These are phyloP conservation scores for Russula ochroleuca DNA, from an alignment of 768 basidiomycete species.

Conservation along the genomic window DNA sequence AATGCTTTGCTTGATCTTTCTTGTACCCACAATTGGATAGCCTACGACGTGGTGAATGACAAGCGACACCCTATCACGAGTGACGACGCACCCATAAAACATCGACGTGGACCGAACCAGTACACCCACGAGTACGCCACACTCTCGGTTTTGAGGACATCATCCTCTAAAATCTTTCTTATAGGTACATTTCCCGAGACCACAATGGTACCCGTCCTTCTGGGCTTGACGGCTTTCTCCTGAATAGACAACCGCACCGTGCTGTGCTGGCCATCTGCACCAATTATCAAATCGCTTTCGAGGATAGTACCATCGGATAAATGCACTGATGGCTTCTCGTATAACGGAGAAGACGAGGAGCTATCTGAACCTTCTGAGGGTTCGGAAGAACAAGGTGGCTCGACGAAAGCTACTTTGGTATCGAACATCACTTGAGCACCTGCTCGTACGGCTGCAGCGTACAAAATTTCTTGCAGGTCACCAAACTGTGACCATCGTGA, in stretches of 20 bases:
- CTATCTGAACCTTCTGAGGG: neutral
- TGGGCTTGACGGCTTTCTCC: slow-evolving; percentile 8
- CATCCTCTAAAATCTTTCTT: slow-evolving; percentile 17
- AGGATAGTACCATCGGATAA: slow-evolving; percentile 24
- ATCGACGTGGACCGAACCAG: slow-evolving; percentile 22
- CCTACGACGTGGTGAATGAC: slow-evolving; percentile 7
- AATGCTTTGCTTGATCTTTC: no score
- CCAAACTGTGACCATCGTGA: slow-evolving; percentile 13
- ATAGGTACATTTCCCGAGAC: slow-evolving; percentile 17
- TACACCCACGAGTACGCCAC: slow-evolving; percentile 12
- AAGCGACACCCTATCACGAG: neutral
- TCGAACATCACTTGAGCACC: slow-evolving; percentile 24
- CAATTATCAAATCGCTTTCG: slow-evolving; percentile 27
- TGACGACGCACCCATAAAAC: slow-evolving; percentile 17
- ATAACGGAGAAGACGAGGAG: neutral
- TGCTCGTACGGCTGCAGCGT: slow-evolving; percentile 14
- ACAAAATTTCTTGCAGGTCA: slow-evolving; percentile 23
- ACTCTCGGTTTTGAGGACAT: slow-evolving; percentile 1
- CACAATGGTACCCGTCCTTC: slow-evolving; percentile 12
- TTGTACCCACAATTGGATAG: slow-evolving; percentile 23
- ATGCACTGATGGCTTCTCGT: slow-evolving; percentile 15
- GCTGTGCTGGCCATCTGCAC: slow-evolving; percentile 27
- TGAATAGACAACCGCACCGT: slow-evolving; percentile 18
- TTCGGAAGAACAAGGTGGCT: slow-evolving; percentile 2
- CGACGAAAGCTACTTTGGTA: slow-evolving; percentile 7